These are phyloP conservation scores for Beta lomatogona DNA, from an alignment of 179 eudicot genomes.

Conservation along the genomic window DNA sequence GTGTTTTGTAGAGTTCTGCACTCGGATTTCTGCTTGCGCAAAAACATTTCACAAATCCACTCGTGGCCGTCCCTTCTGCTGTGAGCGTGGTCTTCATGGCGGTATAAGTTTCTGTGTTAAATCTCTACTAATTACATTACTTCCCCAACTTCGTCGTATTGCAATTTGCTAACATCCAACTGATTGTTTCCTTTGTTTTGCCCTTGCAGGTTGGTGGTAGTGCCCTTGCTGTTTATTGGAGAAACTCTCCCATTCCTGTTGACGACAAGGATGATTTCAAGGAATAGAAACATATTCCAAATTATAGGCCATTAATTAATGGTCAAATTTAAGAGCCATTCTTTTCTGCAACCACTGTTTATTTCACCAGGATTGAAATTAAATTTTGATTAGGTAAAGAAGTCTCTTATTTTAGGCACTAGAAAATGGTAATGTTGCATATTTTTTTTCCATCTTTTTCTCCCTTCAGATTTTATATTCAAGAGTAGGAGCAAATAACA, in stretches of 20 bases:
- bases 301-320: neutral
- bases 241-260: constrained; percentile 75
- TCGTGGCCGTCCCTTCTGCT: constrained; percentile 94
- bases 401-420: constrained; percentile 1
- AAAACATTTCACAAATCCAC: constrained; percentile 94
- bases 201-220: constrained; percentile 91
- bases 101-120: constrained; percentile 40
- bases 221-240: constrained; percentile 94
- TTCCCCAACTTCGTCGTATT: neutral
- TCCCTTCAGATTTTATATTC: neutral
- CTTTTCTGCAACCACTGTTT: neutral
- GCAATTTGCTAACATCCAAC: neutral
- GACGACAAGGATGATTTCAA: constrained; percentile 97
- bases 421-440: constrained; percentile 5
- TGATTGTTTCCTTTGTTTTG: constrained; percentile 2
- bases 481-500: neutral
- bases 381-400: constrained; percentile 11
- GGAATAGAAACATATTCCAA: constrained; percentile 41
- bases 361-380: neutral
- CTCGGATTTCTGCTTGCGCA: constrained; percentile 96
- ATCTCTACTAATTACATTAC: constrained; percentile 3
- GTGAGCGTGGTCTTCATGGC: constrained; percentile 98
- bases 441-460: neutral
- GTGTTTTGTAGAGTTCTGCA: constrained; percentile 76
- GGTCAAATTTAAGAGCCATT: constrained; percentile 8